A percentile compares a stretch with the other conserved stretches of the same genome.
Conservation (phyloP, 164 flowering plant species). For the Paratinospora sagittata region DNA sequence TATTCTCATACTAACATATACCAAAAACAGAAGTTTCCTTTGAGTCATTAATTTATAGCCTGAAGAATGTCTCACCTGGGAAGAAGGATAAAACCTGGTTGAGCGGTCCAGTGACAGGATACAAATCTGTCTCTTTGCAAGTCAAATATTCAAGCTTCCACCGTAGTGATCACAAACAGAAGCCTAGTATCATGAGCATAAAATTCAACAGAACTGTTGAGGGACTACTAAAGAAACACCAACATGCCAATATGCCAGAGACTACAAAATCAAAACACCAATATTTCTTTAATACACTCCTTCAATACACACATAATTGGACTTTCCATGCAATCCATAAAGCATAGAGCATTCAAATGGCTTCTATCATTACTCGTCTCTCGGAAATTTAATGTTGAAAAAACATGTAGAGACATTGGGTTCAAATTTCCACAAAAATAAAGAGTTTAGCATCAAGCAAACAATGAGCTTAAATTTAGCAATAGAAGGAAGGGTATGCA, state of each 20-base stretch:
- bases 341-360: neutral
- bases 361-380: neutral
- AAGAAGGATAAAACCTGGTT: neutral
- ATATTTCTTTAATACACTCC: no score
- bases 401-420: neutral
- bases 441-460: no score
- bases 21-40: no score
- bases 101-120: neutral
- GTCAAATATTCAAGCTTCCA: constrained; percentile 43
- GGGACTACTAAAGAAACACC: neutral
- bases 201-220: neutral
- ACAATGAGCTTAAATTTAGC: neutral
- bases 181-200: constrained; percentile 32
- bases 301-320: neutral
- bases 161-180: constrained; percentile 64
- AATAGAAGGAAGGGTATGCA: neutral
- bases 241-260: neutral
- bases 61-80: constrained; percentile 3
- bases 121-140: constrained; percentile 4
- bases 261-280: neutral
- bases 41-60: neutral
- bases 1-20: no score
- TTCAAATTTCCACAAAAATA: neutral
- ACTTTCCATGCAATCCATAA: neutral
- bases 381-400: neutral